Evolutionary conservation across 2,329 filamentous ascomycete genomes (phyloP), one percentile per base, ranked within the genome.

Genomic region (Diaporthe eres): DNA sequence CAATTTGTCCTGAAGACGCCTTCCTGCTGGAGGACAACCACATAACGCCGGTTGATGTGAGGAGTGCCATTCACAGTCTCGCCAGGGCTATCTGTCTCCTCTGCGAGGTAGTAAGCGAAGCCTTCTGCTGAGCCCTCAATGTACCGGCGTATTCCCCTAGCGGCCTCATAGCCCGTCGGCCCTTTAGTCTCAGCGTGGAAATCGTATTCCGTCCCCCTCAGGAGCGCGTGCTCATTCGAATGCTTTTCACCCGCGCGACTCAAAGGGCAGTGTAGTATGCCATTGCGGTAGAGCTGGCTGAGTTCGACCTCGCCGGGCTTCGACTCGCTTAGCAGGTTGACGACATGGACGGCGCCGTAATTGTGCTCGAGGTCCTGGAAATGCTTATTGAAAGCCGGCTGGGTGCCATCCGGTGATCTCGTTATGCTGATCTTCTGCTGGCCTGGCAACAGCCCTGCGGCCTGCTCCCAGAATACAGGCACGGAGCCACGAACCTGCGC

Each of bases 1-100:
- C 97, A 99, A 81, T 99, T 99, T 5, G 96, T 98, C 77, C 96
- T 91, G 83, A 98, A 98, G 8, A 98, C 91, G n/a, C 97, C 96
- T 82, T 98, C 95, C 84, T 99, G 97, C 82, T 98, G 95, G 70
- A 98, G 86, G 31, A 98, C 90, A 2, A 95, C 92, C 10, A 94
- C 90, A 86, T 87, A 87, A 31, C 89, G 86, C 34, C 78, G 78
- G 58, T 76, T 76, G 53, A 79, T 86, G n/a, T 83, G 83, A 19
- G 83, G 81, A 3, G 80, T 81, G 12, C 81, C 80, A 42, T 89
- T 86, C 25, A 84, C 82, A 25, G 84, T 80, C 70, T 94, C 91
- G 12, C 71, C 74, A 31, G 76, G 70, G 44, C 53, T 73, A 60
- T 91, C 88, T 15, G 89, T 86, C 77, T 95, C 92, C 81, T 98